Conservation (phyloP, 768 basidiomycete genomes). For the Lentinus tigrinus region DNA sequence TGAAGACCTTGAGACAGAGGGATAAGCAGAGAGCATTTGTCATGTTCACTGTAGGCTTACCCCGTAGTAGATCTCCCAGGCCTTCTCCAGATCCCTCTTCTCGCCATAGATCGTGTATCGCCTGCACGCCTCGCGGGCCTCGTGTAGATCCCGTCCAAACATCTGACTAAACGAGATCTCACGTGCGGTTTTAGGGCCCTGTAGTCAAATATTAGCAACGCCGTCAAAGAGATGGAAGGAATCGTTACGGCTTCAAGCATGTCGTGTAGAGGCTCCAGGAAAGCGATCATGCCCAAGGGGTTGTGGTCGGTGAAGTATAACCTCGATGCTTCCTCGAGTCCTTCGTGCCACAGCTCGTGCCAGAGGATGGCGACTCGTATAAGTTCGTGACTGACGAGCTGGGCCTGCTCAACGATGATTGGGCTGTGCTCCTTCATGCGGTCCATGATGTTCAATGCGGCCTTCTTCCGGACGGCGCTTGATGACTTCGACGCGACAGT, state of each 20-base stretch:
- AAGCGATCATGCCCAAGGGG: slow-evolving; percentile 94
- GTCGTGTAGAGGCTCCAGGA: slow-evolving; percentile 88
- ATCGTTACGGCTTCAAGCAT: slow-evolving; percentile 73
- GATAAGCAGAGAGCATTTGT: not conserved
- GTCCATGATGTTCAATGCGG: slow-evolving; percentile 85
- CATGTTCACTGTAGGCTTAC: slow-evolving; percentile 40
- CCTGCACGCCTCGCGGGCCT: slow-evolving; percentile 88
- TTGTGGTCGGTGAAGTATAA: slow-evolving; percentile 97
- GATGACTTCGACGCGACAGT: slow-evolving; percentile 98
- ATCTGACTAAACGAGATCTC: slow-evolving; percentile 95
- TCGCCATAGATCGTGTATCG: slow-evolving; percentile 87
- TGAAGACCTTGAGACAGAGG: slow-evolving; percentile 68
- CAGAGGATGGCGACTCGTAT: slow-evolving; percentile 97
- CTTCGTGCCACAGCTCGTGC: slow-evolving; percentile 99
- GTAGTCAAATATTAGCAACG: not conserved
- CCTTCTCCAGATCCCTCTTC: slow-evolving; percentile 86
- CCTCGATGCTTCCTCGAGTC: slow-evolving; percentile 94
- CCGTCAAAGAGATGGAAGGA: not conserved
- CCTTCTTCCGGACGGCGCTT: slow-evolving; percentile 74
- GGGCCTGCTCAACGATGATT: slow-evolving; percentile 85
- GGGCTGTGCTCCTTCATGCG: slow-evolving; percentile 92
- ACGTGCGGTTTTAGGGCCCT: slow-evolving; percentile 93
- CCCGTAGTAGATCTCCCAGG: slow-evolving; percentile 98
- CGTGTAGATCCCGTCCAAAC: slow-evolving; percentile 88
- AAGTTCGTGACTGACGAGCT: slow-evolving; percentile 88